phyloP scores from a whole-genome alignment of 1,139 yeast species.

The Magnusiomyces tetraspermus region DNA sequence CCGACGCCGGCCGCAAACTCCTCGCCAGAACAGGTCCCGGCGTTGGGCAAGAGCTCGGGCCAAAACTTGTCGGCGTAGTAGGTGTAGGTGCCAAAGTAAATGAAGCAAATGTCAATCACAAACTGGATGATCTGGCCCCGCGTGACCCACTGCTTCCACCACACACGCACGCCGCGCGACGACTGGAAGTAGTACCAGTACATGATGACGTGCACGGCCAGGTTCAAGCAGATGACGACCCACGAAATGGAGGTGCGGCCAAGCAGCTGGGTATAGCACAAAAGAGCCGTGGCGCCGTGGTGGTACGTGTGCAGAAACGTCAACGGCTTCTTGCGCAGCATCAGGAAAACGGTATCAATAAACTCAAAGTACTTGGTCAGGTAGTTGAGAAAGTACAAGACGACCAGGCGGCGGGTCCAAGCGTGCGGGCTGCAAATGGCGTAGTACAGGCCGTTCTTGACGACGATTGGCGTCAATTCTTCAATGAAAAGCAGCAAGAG shows the following conservation, averaged over 20 bases:
- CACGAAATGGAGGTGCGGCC: conserved; percentile 87
- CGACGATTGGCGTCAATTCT: conserved; percentile 76
- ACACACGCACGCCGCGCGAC: conserved; percentile 88
- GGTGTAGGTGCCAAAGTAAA: conserved; percentile 80
- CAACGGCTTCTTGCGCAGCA: conserved; percentile 77
- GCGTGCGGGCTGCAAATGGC: conserved; percentile 75
- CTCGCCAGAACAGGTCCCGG: conserved; percentile 86
- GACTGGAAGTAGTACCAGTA: conserved; percentile 95
- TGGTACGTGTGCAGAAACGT: conserved; percentile 91
- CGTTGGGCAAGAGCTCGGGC: conserved; percentile 53
- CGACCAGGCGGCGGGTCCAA: conserved; percentile 78
- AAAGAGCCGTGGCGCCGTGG: conserved; percentile 95
- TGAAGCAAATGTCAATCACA: conserved; percentile 77
- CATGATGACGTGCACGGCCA: conserved; percentile 94
- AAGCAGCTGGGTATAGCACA: conserved; percentile 87
- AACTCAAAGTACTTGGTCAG: conserved; percentile 54
- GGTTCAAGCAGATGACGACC: conserved; percentile 86
- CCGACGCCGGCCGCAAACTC: conserved; percentile 90
- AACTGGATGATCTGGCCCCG: conserved; percentile 93
- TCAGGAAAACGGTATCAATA: conserved; percentile 84
- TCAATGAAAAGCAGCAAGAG: conserved; percentile 66
- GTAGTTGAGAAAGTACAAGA: conserved; percentile 50
- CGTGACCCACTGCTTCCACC: conserved; percentile 99
- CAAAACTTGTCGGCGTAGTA: conserved; percentile 36
- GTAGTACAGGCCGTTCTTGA: conserved; percentile 67